phyloP scores from a whole-genome alignment of 192 early-diverging fungal genomes.

The Fimicolochytrium jonesii region DNA sequence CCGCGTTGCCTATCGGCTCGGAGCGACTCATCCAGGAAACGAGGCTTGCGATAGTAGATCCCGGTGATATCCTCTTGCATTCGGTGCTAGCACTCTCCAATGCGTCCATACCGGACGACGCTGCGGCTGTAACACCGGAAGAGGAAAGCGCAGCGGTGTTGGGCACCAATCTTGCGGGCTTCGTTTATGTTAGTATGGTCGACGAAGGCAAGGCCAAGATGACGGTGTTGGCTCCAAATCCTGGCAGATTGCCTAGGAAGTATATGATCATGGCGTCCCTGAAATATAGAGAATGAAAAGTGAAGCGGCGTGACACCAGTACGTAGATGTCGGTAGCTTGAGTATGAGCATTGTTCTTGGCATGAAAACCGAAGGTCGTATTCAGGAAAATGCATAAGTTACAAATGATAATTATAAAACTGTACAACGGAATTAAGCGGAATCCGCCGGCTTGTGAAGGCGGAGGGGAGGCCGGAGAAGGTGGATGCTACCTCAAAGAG shows the following conservation, averaged over 20 bases:
- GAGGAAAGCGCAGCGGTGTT: slow-evolving; percentile 51
- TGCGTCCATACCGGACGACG: slow-evolving; percentile 37
- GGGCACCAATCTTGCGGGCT: slow-evolving; percentile 66
- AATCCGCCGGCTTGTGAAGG: too few relatives aligned
- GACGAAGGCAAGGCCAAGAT: slow-evolving; percentile 77
- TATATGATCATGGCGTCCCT: slow-evolving; percentile 78
- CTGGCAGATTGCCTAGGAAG: slow-evolving; percentile 79
- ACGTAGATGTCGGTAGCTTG: too few relatives aligned
- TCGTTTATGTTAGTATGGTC: slow-evolving; percentile 83
- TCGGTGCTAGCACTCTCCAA: slow-evolving; percentile 83
- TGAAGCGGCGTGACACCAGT: too few relatives aligned
- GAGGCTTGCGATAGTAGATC: slow-evolving; percentile 72
- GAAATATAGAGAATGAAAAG: too few relatives aligned
- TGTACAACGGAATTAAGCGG: too few relatives aligned
- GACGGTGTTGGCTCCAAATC: slow-evolving; percentile 80
- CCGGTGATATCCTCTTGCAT: slow-evolving; percentile 75
- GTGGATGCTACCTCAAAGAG: too few relatives aligned
- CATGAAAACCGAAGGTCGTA: too few relatives aligned
- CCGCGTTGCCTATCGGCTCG: slow-evolving; percentile 85
- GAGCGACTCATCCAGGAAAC: slow-evolving; percentile 75
- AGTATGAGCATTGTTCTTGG: too few relatives aligned
- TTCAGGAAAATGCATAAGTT: too few relatives aligned
- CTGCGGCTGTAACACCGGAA: slow-evolving; percentile 34
- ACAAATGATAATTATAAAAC: too few relatives aligned
- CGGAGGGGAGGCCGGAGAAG: too few relatives aligned